Evolutionary conservation across 306 rosid genomes (phyloP).

Genomic region (Cucurbita pepo): DNA sequence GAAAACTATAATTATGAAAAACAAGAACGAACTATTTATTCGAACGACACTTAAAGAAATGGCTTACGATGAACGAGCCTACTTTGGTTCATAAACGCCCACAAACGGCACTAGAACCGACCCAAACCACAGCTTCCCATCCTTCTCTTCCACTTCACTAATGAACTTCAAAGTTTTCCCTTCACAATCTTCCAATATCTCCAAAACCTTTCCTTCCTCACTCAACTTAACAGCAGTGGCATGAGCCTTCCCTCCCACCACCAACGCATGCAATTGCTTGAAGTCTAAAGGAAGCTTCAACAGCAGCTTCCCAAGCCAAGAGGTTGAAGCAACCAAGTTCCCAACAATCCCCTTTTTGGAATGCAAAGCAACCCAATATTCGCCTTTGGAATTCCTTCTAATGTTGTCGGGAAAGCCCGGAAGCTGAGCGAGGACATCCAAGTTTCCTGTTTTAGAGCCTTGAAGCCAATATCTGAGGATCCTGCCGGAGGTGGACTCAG

Average conservation of each 20-base stretch:
- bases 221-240: constrained; percentile 54
- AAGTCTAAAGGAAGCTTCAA: constrained; percentile 37
- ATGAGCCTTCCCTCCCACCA: constrained; percentile 54
- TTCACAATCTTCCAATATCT: constrained; percentile 62
- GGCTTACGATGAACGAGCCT: neutral
- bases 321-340: constrained; percentile 26
- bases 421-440: constrained; percentile 41
- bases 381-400: constrained; percentile 55
- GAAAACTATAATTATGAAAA: neutral
- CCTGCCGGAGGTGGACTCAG: constrained; percentile 43
- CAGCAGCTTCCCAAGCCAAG: constrained; percentile 42
- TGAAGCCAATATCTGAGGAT: constrained; percentile 70
- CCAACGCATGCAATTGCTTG: constrained; percentile 40
- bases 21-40: neutral
- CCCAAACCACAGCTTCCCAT: constrained; percentile 77
- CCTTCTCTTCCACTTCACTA: constrained; percentile 82
- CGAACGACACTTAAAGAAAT: neutral
- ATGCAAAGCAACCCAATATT: constrained; percentile 84
- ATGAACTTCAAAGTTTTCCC: constrained; percentile 53
- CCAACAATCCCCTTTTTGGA: constrained; percentile 33
- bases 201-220: constrained; percentile 43
- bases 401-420: constrained; percentile 81
- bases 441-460: constrained; percentile 58
- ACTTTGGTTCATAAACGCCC: constrained; percentile 28
- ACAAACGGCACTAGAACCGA: constrained; percentile 71